Evolutionary conservation across 2,329 filamentous ascomycete genomes (phyloP).

Genomic region (Beauveria scarabaeidicola): DNA sequence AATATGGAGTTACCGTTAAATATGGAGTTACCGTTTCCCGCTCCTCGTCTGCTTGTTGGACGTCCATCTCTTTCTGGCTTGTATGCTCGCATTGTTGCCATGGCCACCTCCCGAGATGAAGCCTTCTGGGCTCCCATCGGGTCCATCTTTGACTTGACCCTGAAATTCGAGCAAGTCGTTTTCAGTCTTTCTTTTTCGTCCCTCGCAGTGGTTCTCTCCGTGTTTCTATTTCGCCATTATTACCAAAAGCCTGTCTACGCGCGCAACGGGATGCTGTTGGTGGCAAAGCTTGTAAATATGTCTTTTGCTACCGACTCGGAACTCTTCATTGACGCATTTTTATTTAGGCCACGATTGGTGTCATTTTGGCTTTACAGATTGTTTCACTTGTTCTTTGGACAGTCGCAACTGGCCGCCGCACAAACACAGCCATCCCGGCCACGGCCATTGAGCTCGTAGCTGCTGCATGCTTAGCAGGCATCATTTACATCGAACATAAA

Average conservation of each 20-base stretch:
- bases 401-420: neutral
- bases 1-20: too few species aligned
- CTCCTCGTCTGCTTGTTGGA: neutral
- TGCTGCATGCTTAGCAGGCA: neutral
- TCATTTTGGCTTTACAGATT: neutral
- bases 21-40: neutral
- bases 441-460: neutral
- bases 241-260: neutral
- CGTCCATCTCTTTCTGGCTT: too few species aligned
- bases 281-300: neutral
- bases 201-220: neutral
- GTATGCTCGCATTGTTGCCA: neutral
- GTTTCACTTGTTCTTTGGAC: neutral
- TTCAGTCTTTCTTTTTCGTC: neutral
- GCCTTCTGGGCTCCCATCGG: neutral
- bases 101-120: neutral
- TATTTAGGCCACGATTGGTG: neutral
- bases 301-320: neutral
- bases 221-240: neutral
- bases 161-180: neutral
- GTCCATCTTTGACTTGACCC: neutral
- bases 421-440: neutral
- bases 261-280: neutral
- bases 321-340: neutral
- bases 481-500: neutral